Base-by-base conservation (phyloP, 331 rosid genomes). In the Rosa hybrid region DNA sequence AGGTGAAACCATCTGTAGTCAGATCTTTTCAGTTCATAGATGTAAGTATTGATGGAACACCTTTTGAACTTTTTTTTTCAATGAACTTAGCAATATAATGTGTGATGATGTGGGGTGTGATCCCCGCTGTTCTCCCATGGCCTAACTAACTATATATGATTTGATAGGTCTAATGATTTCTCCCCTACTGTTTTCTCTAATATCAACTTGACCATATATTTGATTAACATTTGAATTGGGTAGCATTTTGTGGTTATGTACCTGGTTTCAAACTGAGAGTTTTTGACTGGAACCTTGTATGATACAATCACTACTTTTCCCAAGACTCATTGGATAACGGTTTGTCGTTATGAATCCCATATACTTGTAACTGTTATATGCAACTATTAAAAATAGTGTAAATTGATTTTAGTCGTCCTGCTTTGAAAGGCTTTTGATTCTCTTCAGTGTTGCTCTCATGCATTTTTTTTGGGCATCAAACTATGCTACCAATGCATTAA, bases 1-100 rank as follows among this genome's bases (percentile, higher is more conserved):
- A 77, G 81, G 51, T 74, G 48, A 92, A 90, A 84, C 86, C 89
- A 72, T 78, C 83, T 2, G 72, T 50, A 30, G 84, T 53, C 72
- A 86, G 87, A 85, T 86, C 87, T 42, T 86, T 82, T 74, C 89
- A 89, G 84, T 82, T 71, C 46, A 84, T 73, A 51, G 91, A 86
- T 84, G 97, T 94, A 86, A 87, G 97, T 89, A 77, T 80, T 65
- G 79, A 56, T 79, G 56, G 56, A 62, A 44, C 63, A 16, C 42
- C 6, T 74, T 42, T 79, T 51, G 73, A 21, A 75, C 59, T 45
- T 60, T 53, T 63, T 34, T 68, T 68, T 17, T 30, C 0, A 54
- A 39, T 30, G 70, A 72, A 23, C 50, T 39, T 75, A 65, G 69
- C 81, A 76, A 59, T 41, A 27, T 72, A 41, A n/a, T 65, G 48